Base-by-base conservation (phyloP, 371 early-diverging fungal species). In the Cladochytrium tenue region DNA sequence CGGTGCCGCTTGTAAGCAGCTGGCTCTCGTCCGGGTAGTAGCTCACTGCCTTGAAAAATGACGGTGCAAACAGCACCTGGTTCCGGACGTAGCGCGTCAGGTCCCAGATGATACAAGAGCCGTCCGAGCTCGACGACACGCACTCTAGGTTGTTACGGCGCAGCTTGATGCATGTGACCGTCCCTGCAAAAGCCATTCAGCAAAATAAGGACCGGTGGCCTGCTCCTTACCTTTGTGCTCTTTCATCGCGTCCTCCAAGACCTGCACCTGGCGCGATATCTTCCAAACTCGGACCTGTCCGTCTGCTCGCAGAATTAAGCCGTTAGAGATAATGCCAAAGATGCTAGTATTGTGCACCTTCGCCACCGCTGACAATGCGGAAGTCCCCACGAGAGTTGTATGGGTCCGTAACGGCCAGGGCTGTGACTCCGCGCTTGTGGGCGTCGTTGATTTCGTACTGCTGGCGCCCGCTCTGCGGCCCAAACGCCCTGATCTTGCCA, bases 101-200 rank as follows among this genome's bases (percentile, higher is more conserved):
- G 65, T 85, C 86, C 86, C 86, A 85, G 50, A 85, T 64, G 57
- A 85, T 82, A 56, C 83, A 82, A n/a, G 78, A 77, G 15, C 86
- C 83, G 68, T 85, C 86, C 17, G 72, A 68, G 33, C 75, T 74
- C 32, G 81, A 72, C 20, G 80, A 78, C 10, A 85, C 83, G 65
- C 85, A 85, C 66, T 85, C 85, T 28, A 73, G 67, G 58, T 78
- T 76, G 70, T 85, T 85, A n/a, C 71, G 68, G 25, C 81, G 76
- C 58, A 85, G 73, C 53, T 83, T 81, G 72, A 85, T 82, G 68
- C 83, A 81, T 13, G 84, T 79, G 0, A 83, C 82, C 1, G 82
- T 83, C 5, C 81, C 80, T 73, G 51, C 32, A 15, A 60, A 43
- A 13, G 43, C 43, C 7, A 43, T 43, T 43, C 13, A 43, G 7